Percentiles rank a stretch among this genome's conserved stretches.
phyloP scores from a whole-genome alignment of 306 rosid genomes.

The Alnus glutinosa region DNA sequence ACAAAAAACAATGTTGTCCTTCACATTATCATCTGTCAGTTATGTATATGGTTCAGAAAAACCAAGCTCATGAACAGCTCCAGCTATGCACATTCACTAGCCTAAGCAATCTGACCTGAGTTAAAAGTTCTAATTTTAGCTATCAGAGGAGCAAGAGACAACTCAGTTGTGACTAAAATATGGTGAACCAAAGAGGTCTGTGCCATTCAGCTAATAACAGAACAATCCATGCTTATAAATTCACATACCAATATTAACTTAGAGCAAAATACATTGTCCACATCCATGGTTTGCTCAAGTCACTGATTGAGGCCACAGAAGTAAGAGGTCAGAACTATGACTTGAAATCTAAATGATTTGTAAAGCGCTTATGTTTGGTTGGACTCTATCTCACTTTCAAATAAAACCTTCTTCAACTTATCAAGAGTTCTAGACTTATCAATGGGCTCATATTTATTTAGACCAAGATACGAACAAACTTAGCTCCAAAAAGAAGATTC shows the following conservation, averaged over 20 bases:
- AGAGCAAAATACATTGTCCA: neutral
- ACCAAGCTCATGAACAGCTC: conserved; percentile 7
- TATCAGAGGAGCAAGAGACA: neutral
- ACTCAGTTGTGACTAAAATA: neutral
- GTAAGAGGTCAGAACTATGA: neutral
- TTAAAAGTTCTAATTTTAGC: neutral
- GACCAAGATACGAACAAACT: neutral
- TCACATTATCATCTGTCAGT: neutral
- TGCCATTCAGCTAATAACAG: neutral
- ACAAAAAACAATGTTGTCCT: neutral
- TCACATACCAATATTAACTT: neutral
- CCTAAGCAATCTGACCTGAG: neutral
- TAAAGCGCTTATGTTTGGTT: neutral
- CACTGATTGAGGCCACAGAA: neutral
- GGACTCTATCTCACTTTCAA: neutral
- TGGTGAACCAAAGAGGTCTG: neutral
- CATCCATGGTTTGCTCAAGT: neutral
- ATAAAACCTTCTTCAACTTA: neutral
- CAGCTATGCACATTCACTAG: neutral
- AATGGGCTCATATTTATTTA: neutral
- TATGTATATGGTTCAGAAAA: neutral
- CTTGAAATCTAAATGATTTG: neutral
- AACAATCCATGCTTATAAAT: neutral
- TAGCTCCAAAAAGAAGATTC: neutral
- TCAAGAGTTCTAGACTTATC: neutral